phyloP scores from a whole-genome alignment of 345 rosid species.

The Eucalyptus sp. region DNA sequence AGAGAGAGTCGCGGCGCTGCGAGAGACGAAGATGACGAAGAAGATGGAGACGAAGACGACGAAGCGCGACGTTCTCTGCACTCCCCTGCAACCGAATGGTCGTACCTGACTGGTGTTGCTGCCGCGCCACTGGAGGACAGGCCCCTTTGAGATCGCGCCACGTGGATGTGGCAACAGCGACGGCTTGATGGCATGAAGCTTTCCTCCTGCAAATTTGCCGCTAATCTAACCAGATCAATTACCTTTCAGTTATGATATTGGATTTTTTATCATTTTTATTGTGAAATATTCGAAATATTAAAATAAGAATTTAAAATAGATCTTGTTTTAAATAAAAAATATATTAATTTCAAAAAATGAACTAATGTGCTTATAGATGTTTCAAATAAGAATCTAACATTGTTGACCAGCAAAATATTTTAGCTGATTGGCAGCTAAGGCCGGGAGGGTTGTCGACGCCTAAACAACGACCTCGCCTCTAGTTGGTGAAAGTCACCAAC shows the following conservation, averaged over 20 bases:
- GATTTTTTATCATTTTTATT: not conserved
- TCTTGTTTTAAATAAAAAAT: too few relatives aligned
- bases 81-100: not conserved
- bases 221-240: not conserved
- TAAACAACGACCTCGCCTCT: too few relatives aligned
- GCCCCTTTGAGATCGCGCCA: not conserved
- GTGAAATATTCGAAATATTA: too few relatives aligned
- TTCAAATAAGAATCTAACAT: too few relatives aligned
- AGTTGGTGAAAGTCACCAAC: too few relatives aligned
- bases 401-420: too few relatives aligned
- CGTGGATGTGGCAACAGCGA: not conserved
- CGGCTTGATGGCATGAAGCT: not conserved
- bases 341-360: too few relatives aligned
- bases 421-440: too few relatives aligned
- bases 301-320: too few relatives aligned
- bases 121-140: not conserved
- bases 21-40: not conserved
- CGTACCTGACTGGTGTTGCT: not conserved
- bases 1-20: not conserved
- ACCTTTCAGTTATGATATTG: not conserved
- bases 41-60: not conserved
- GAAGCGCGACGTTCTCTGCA: not conserved
- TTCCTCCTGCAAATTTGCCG: not conserved
- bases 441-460: rapidly evolving
- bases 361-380: too few relatives aligned